Evolutionary conservation across 805 yeast species (phyloP), one percentile per base, ranked within the genome.

Genomic region (Ogataea salicorniae): DNA sequence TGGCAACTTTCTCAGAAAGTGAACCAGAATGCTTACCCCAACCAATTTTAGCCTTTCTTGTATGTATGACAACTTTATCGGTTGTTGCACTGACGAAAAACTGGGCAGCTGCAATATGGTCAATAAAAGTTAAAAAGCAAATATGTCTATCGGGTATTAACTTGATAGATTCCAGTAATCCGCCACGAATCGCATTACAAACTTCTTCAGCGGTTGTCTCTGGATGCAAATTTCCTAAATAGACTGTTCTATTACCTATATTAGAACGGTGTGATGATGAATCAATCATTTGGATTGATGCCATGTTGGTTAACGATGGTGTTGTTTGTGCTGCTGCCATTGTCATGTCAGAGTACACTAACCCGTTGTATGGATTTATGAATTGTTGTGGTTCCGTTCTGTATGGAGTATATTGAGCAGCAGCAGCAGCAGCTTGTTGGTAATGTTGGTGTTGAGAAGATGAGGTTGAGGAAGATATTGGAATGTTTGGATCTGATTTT

Each of bases 11-110:
- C 39, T 78, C 72, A 34, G 74, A 73, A 33, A 85, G 58, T 0
- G 85, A 81, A 1, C 91, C 90, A 15, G 84, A 71, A 55, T 80
- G 81, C 37, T 78, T 76, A 37, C 83, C 88, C 92, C 92, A 86
- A 13, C 87, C 87, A 35, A 86, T 79, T 50, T 75, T 79, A 11
- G 84, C 61, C 52, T 76, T 79, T 54, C 76, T 75, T 2, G 84
- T 82, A 61, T 83, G 87, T 20, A 86, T 69, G 2, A 76, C 70
- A 34, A 86, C 65, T 39, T 81, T 83, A 53, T 81, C 81, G 52
- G 76, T 66, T 5, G 57, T 49, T 1, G 49, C 46, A 56, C 75
- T 76, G 18, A 83, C 77, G 61, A 73, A 83, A 60, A 85, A 84
- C 54, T 81, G 81, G 14, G 81, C 77, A 0, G 92, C 90, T 16